phyloP scores from a whole-genome alignment of 139 green algal genomes.

The Spirogloea muscicola region DNA sequence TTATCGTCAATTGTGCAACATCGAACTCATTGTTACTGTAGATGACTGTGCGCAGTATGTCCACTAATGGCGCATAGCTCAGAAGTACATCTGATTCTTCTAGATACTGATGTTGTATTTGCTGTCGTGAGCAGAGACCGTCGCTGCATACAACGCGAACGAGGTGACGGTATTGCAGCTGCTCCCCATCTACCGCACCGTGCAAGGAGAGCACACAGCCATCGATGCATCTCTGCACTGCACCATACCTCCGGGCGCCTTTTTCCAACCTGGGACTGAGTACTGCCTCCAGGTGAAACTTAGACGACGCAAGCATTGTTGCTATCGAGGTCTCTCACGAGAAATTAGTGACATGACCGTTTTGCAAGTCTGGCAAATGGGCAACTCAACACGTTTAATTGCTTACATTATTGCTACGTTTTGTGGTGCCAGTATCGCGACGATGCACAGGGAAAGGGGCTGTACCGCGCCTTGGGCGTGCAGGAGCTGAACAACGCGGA shows the following conservation, averaged over 20 bases:
- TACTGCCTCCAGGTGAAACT: background rate
- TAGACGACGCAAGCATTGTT: too few species aligned
- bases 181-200: constrained; percentile 35
- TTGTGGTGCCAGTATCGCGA: background rate
- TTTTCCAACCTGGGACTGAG: constrained; percentile 21
- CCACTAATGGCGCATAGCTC: too few species aligned
- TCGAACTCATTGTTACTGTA: too few species aligned
- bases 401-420: too few species aligned
- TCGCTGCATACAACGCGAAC: background rate
- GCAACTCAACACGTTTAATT: too few species aligned
- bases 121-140: too few species aligned
- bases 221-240: constrained; percentile 16
- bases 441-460: background rate
- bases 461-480: constrained; percentile 45
- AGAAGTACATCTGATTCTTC: too few species aligned
- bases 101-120: too few species aligned
- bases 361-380: too few species aligned
- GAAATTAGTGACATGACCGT: too few species aligned
- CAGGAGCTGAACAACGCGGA: constrained; percentile 31
- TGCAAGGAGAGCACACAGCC: background rate
- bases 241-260: constrained; percentile 23
- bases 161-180: constrained; percentile 13
- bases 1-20: too few species aligned
- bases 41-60: too few species aligned
- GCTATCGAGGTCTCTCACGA: background rate